Base-by-base conservation (phyloP, 495 filamentous ascomycete genomes). In the Penicilliopsis zonata region DNA sequence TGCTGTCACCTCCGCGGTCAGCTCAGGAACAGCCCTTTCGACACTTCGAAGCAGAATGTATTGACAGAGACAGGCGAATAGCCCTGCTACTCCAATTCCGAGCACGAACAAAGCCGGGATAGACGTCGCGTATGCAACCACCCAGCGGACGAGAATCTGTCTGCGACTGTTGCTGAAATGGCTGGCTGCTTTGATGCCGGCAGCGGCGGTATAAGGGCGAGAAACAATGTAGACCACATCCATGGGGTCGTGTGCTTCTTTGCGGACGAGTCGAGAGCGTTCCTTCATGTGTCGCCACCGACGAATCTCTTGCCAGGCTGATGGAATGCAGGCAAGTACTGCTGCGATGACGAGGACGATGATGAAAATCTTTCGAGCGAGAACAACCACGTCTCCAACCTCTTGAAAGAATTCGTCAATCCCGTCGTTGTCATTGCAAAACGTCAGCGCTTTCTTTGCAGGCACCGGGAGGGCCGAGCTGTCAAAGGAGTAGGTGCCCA, bases 211-310 rank as follows among this genome's bases (percentile, higher is more conserved):
- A 38, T 76, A 72, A 4, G 88, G 86, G 3, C 83, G 69, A 13
- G 86, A 92, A 10, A 76, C 74, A 29, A 94, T 81, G 49, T 94
- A 88, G 30, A 94, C 71, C 13, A 88, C 77, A 50, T 96, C 92
- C 69, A 94, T 74, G 2, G 80, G 74, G 41, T 95, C 86, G 40
- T 70, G 64, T 8, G 71, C 68, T 13, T 78, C 56, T 33, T 76
- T 69, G 29, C 63, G 65, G 29, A 94, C 65, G 15, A 85, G 61
- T 29, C 69, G 57, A 9, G 83, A 69, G 19, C 80, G 77, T 36
- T 77, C 53, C 49, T 77, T 70, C 67, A 82, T 80, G 5, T 61
- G 66, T 18, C 73, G 74, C 76, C 78, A 96, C 21, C 80, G 72
- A 24, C 76, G 74, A 32, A 86, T 75, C 53, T 98, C 92, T 2